Base-by-base conservation (phyloP, 2,329 filamentous ascomycete species). In the Fonsecaea pedrosoi region DNA sequence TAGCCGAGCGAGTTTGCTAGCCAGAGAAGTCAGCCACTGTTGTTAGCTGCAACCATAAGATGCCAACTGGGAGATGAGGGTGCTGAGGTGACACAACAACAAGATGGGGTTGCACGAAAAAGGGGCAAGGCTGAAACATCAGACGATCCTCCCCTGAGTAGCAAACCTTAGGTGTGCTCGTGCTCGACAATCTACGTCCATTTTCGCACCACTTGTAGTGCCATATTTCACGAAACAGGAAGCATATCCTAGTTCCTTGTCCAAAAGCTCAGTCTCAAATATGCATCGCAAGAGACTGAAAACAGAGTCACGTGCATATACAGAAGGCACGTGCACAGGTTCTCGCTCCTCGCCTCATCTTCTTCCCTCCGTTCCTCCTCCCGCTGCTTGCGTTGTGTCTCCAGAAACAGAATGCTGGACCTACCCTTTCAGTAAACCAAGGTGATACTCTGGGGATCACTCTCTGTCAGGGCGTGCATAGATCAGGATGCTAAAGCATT, bases 381-480 rank as follows among this genome's bases (percentile, higher is more conserved):
- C 1, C 15, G 18, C 10, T 13, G 21, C 21, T 3, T 54, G 37
- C 32, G 8, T 30, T 1, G 9, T 30, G 9, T 30, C n/a, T n/a
- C 15, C 5, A 54, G 10, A 3, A 54, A 13, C 3, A 38, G 48
- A 32, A 25, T 5, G 4, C 15, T 34, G 25, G 42, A 75, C 84
- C 75, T 81, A 97, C 94, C 95, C 95, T 88, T 99, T 99, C 71
- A 99, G 83, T 73, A 99, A 86, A 84, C 95, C 95, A 80, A 99
- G 85, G 85, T 99, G 95, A 82, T 99, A 98, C 85, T 99, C 95
- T 97, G 66, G 53, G 55, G 66, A 74, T 53, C 21, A 76, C 74
- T 82, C 70, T 82, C 70, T 82, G 74, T 70, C 59, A 66, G 74
- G 78, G 65, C 62, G 63, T 73, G 10, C 68, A 57, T 21, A 67